A percentile compares a stretch with the other conserved stretches of the same genome.
phyloP scores from a whole-genome alignment of 768 basidiomycete genomes.

The Psilocybe azurescens region DNA sequence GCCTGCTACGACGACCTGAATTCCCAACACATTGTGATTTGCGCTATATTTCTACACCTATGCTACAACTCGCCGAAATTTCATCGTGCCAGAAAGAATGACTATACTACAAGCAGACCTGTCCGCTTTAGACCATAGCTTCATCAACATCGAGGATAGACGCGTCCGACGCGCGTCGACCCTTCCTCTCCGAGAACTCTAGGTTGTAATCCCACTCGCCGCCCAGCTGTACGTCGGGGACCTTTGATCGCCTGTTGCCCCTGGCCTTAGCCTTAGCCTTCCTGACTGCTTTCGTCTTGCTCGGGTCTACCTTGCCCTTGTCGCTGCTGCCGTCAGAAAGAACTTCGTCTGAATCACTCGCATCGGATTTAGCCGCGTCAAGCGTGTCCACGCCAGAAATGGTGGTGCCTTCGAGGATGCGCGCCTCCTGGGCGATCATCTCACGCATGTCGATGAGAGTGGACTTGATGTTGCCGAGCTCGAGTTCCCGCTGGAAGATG shows the following conservation, averaged over 20 bases:
- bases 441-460: conserved; percentile 35
- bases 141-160: conserved; percentile 14
- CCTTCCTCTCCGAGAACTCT: conserved; percentile 22
- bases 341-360: conserved; percentile 25
- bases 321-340: conserved; percentile 24
- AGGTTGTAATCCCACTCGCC: conserved; percentile 33
- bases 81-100: conserved; percentile 5
- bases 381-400: conserved; percentile 12
- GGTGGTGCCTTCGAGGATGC: conserved; percentile 19
- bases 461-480: conserved; percentile 36
- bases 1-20: background rate
- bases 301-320: conserved; percentile 16
- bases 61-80: conserved; percentile 12
- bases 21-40: background rate
- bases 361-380: conserved; percentile 22
- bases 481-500: conserved; percentile 39
- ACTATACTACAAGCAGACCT: background rate
- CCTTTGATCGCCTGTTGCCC: conserved; percentile 28
- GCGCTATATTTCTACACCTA: conserved; percentile 7
- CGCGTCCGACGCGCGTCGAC: conserved; percentile 25
- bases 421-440: conserved; percentile 36
- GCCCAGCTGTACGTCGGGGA: conserved; percentile 27
- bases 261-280: conserved; percentile 29
- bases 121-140: background rate
- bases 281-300: conserved; percentile 22